Conservation (phyloP, 345 rosid species). For the Euphorbia pulcherrima region DNA sequence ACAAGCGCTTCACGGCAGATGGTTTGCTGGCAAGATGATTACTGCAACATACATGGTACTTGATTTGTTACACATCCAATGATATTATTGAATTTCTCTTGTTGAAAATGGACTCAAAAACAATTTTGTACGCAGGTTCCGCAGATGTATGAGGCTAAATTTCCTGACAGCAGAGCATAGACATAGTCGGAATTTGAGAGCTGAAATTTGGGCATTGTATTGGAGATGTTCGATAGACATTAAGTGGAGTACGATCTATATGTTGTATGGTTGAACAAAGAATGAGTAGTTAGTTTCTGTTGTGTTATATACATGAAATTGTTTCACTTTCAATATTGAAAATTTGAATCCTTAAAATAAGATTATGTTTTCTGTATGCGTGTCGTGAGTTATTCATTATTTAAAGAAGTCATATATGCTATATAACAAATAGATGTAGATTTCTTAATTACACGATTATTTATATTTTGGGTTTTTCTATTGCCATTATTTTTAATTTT, state of each 20-base stretch:
- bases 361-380: too few relatives aligned
- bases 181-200: background rate
- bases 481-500: too few relatives aligned
- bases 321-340: background rate
- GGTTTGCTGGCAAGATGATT: constrained; percentile 99
- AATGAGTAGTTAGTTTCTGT: constrained; percentile 1
- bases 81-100: too few relatives aligned
- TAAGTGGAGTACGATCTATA: background rate
- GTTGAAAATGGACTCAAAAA: background rate
- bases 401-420: too few relatives aligned
- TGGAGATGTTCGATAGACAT: background rate
- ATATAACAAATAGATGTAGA: too few relatives aligned
- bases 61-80: background rate
- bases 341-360: too few relatives aligned
- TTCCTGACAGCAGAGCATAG: constrained; percentile 44
- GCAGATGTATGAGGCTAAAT: constrained; percentile 50
- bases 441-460: too few relatives aligned
- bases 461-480: too few relatives aligned
- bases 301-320: background rate
- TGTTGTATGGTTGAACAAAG: background rate
- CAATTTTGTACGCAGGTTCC: constrained; percentile 39
- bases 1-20: constrained; percentile 85
- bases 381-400: too few relatives aligned
- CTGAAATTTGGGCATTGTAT: background rate
- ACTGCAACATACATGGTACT: constrained; percentile 82